phyloP scores from a whole-genome alignment of 148 eudicot species.

The Rhododendron henanense region DNA sequence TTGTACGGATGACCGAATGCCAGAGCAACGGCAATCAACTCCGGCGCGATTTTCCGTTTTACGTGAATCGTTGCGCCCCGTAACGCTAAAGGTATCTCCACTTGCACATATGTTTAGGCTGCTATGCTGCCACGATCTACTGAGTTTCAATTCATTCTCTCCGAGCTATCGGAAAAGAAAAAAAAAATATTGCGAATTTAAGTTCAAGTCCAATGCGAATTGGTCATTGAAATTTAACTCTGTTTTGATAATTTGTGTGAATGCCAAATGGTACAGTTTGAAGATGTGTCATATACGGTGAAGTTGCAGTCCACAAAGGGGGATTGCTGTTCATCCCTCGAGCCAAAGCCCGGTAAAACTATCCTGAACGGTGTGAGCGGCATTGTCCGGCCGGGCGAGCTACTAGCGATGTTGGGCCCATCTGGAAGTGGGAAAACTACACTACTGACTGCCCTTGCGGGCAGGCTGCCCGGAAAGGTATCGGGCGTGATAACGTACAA shows the following conservation, averaged over 20 bases:
- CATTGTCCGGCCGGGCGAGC: conserved; percentile 63
- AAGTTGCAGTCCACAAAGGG: conserved; percentile 20
- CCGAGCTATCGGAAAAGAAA: too few relatives aligned
- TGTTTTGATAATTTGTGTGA: not conserved
- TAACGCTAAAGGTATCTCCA: conserved; percentile 52
- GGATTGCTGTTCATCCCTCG: conserved; percentile 24
- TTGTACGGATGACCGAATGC: conserved; percentile 28
- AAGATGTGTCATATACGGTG: conserved; percentile 66
- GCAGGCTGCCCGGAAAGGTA: conserved; percentile 47
- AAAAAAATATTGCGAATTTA: too few relatives aligned
- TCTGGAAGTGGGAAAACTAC: conserved; percentile 94
- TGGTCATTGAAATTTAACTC: not conserved
- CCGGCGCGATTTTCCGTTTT: conserved; percentile 35
- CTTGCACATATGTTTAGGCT: not conserved
- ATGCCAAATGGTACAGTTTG: conserved; percentile 45
- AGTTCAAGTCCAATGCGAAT: not conserved
- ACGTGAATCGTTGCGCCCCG: conserved; percentile 47
- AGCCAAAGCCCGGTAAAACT: conserved; percentile 36
- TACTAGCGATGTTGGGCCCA: conserved; percentile 84
- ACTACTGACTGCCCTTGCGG: conserved; percentile 60
- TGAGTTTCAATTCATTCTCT: not conserved
- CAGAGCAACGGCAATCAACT: conserved; percentile 8
- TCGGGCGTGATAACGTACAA: conserved; percentile 65
- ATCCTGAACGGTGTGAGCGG: conserved; percentile 65
- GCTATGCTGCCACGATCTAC: not conserved